Base-by-base conservation (phyloP, 805 yeast species). In the Jamesozyma piceae region DNA sequence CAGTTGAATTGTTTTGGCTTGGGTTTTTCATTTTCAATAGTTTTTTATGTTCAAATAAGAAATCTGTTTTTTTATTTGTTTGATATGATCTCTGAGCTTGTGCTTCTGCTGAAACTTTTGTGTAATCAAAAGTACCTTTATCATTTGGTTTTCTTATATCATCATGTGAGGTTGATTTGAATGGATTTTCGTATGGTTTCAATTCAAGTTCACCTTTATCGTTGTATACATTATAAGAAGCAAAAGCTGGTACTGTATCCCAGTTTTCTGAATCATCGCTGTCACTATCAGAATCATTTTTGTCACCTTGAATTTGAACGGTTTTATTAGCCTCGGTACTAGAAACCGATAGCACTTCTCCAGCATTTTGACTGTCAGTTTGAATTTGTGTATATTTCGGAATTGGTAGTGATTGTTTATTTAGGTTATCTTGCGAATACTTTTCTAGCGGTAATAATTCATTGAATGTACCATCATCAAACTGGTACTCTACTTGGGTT, bases 221-320 rank as follows among this genome's bases (percentile, higher is more conserved):
- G 55, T 90, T 85, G 58, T 86, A 90, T 34, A 86, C 73, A 47
- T 86, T 86, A 43, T 75, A 71, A 38, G 80, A 77, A 3, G 95
- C 78, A 24, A 86, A 80, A 0, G 90, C 79, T 35, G 83, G 82
- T 86, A 92, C 88, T 15, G 83, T 77, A 55, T 82, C 80, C 98
- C 98, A 92, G 5, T 36, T 17, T 6, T 26, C 38, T n/a, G 38
- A 26, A 21, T 34, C 27, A 29, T 71, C 75, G 24, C 37, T 31
- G 15, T 67, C 73, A 9, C 58, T 64, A 18, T 62, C 66, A 3
- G 62, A 60, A 29, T 59, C 63, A 19, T 44, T 47, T 3, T 31
- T 20, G n/a, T n/a, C 21, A 3, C 24, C 18, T 6, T 10, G 5
- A 21, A 11, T 29, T 6, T n/a, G 6, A 29, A 6, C 32, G 15